phyloP scores from a whole-genome alignment of 441 rosid genomes.

The Flueggea neowawraea region DNA sequence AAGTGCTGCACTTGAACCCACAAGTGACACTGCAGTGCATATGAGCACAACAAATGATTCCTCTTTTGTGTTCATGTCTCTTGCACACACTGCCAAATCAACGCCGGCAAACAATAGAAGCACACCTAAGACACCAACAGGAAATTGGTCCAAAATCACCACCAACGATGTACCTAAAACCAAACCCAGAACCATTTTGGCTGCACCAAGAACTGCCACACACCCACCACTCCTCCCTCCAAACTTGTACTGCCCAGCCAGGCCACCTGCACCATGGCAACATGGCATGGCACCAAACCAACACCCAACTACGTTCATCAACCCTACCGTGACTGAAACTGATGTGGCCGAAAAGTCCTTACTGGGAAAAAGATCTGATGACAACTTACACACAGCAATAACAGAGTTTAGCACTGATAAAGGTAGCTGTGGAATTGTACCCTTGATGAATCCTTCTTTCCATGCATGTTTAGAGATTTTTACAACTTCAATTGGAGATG shows the following conservation, averaged over 20 bases:
- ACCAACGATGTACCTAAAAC: constrained; percentile 71
- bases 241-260: constrained; percentile 91
- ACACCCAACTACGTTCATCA: constrained; percentile 79
- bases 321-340: constrained; percentile 58
- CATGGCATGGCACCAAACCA: constrained; percentile 94
- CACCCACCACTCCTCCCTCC: constrained; percentile 86
- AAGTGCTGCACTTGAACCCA: constrained; percentile 62
- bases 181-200: constrained; percentile 60
- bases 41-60: constrained; percentile 68
- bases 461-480: constrained; percentile 50
- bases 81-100: constrained; percentile 79
- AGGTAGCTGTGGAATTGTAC: constrained; percentile 75
- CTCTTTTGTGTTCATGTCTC: constrained; percentile 79
- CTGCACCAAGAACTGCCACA: constrained; percentile 58
- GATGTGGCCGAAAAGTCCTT: constrained; percentile 61
- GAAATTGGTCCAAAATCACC: constrained; percentile 58
- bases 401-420: constrained; percentile 71
- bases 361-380: constrained; percentile 64
- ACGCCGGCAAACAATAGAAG: constrained; percentile 69
- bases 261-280: constrained; percentile 82
- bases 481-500: constrained; percentile 45
- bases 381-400: constrained; percentile 72
- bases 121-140: constrained; percentile 71
- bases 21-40: constrained; percentile 61
- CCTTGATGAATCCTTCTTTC: constrained; percentile 76